Evolutionary conservation across 257 asterid genomes (phyloP).

Genomic region (Nicotiana undulata): DNA sequence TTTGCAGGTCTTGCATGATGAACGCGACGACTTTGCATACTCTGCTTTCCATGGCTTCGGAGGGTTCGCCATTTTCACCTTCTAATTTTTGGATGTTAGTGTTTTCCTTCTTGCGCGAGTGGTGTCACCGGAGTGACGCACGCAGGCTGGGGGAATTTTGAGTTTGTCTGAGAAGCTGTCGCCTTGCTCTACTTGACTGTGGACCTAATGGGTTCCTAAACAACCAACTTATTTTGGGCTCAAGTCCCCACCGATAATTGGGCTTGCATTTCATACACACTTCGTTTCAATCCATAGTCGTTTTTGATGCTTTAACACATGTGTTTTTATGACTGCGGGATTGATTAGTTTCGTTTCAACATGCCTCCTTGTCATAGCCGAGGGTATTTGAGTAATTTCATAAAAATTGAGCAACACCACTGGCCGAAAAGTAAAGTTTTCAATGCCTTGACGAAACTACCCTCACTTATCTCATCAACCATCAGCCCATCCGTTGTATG

Average conservation of each 20-base stretch:
- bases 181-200: neutral
- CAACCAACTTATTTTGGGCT: neutral
- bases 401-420: too few species aligned
- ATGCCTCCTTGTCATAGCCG: too few species aligned
- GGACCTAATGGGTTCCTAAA: slow-evolving; percentile 3
- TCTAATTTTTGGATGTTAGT: neutral
- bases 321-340: too few species aligned
- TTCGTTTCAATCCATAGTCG: too few species aligned
- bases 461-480: too few species aligned
- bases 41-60: slow-evolving; percentile 90
- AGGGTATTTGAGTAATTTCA: too few species aligned
- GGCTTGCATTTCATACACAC: neutral
- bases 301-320: too few species aligned
- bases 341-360: too few species aligned
- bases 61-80: slow-evolving; percentile 63
- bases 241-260: neutral
- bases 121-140: neutral
- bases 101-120: neutral
- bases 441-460: too few species aligned
- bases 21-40: slow-evolving; percentile 87
- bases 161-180: slow-evolving; percentile 5
- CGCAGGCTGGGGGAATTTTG: neutral
- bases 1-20: slow-evolving; percentile 90
- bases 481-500: too few species aligned
- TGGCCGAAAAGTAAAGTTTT: too few species aligned